Conservation (phyloP, 768 basidiomycete genomes). For the Naganishia kalamii region DNA sequence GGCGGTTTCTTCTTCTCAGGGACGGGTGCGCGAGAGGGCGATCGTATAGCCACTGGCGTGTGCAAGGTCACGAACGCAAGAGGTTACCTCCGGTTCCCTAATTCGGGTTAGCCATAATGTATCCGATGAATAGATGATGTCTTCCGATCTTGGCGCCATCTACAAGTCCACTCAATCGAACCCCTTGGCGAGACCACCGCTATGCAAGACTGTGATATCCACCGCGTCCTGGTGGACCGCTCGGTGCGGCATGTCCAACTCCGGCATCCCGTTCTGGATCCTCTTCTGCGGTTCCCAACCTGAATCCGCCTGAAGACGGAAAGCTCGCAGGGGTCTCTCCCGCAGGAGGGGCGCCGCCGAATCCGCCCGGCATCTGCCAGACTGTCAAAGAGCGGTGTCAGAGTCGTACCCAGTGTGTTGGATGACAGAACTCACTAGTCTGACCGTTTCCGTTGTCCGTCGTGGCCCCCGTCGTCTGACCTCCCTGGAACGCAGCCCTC, state of each 20-base stretch:
- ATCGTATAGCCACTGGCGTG: constrained; percentile 1
- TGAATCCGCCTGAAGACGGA: constrained; percentile 6
- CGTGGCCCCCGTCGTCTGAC: background rate
- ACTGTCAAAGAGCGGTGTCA: background rate
- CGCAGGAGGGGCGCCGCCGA: background rate
- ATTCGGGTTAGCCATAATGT: background rate
- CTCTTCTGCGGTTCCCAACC: background rate
- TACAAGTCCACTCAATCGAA: too few relatives aligned
- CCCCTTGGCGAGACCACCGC: background rate
- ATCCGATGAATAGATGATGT: background rate
- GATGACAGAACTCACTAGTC: background rate
- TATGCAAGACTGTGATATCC: constrained; percentile 11
- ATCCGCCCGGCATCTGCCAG: constrained; percentile 13
- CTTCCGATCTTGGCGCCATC: background rate
- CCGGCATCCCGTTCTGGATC: constrained; percentile 12
- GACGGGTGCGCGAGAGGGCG: background rate
- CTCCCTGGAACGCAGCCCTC: constrained; percentile 7
- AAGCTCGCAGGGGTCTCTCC: background rate
- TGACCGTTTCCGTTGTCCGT: constrained; percentile 12
- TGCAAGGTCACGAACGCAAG: constrained; percentile 4
- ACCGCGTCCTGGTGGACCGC: constrained; percentile 1
- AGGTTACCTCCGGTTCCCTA: constrained; percentile 2
- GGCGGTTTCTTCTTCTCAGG: constrained; percentile 20
- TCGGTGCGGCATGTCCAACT: constrained; percentile 1
- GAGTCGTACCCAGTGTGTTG: background rate